phyloP scores from a whole-genome alignment of 1,284 basidiomycete genomes.

The Ustilago hordei region DNA sequence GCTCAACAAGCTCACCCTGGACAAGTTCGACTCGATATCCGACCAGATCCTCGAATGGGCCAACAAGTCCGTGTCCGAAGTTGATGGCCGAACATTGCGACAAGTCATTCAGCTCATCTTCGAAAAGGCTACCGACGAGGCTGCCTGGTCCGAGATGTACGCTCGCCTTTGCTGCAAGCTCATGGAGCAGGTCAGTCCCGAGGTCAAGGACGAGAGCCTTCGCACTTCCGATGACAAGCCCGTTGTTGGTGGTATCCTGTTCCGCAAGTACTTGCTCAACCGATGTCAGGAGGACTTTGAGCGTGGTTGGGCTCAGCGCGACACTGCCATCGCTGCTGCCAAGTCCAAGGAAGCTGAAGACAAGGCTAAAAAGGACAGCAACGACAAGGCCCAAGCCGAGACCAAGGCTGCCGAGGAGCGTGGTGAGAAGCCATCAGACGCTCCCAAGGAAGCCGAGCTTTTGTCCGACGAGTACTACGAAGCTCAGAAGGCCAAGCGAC shows the following conservation, averaged over 20 bases:
- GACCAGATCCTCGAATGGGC: slow-evolving; percentile 93
- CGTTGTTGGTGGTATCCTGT: slow-evolving; percentile 84
- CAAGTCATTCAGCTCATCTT: slow-evolving; percentile 96
- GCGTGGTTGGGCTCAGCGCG: slow-evolving; percentile 77
- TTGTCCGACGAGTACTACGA: slow-evolving; percentile 98
- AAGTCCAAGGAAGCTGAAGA: slow-evolving; percentile 74
- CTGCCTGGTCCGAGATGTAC: slow-evolving; percentile 96
- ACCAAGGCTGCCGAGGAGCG: slow-evolving; percentile 76
- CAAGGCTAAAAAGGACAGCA: slow-evolving; percentile 73
- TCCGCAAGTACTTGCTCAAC: slow-evolving; percentile 89
- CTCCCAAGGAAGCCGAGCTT: slow-evolving; percentile 70
- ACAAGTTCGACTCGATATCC: slow-evolving; percentile 95
- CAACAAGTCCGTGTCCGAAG: slow-evolving; percentile 91
- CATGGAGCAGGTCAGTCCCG: slow-evolving; percentile 86
- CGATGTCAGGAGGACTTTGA: slow-evolving; percentile 96
- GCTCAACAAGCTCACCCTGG: slow-evolving; percentile 96
- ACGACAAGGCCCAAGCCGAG: slow-evolving; percentile 71
- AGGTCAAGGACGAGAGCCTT: slow-evolving; percentile 81
- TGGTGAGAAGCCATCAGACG: slow-evolving; percentile 64
- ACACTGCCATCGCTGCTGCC: slow-evolving; percentile 73
- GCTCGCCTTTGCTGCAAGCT: slow-evolving; percentile 93
- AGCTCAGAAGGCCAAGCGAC: slow-evolving; percentile 94
- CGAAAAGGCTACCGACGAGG: slow-evolving; percentile 96
- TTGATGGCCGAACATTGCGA: slow-evolving; percentile 90
- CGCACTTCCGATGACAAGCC: slow-evolving; percentile 81